A percentile compares a stretch with the other conserved stretches of the same genome.
Conservation (phyloP, 2,329 filamentous ascomycete species). For the Hortaea werneckii region DNA sequence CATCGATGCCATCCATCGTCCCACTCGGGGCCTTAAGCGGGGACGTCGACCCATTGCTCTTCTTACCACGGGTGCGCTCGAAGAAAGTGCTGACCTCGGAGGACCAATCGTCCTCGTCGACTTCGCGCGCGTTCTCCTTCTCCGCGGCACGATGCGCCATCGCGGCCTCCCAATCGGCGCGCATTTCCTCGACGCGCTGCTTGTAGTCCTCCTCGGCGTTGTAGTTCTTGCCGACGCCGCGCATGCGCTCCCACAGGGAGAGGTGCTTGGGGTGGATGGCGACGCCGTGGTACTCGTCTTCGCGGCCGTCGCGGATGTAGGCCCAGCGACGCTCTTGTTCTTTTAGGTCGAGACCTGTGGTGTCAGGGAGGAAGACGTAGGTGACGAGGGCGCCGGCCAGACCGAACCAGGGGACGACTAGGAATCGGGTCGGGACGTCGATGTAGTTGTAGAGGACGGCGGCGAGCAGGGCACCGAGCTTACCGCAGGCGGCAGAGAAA, state of each 20-base stretch:
- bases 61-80: constrained; percentile 34
- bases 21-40: too few species aligned
- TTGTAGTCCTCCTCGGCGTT: constrained; percentile 73
- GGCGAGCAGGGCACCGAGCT: constrained; percentile 76
- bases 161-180: constrained; percentile 44
- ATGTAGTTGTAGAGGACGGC: constrained; percentile 95
- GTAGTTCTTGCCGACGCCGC: constrained; percentile 71
- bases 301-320: constrained; percentile 70
- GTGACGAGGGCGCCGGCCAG: constrained; percentile 77
- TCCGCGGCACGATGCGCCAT: constrained; percentile 44
- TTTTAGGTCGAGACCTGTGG: constrained; percentile 90
- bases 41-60: background rate
- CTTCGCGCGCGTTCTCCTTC: constrained; percentile 33
- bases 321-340: constrained; percentile 92
- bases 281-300: constrained; percentile 80
- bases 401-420: constrained; percentile 92
- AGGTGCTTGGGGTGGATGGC: constrained; percentile 85
- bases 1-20: too few species aligned
- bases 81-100: constrained; percentile 45
- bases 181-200: constrained; percentile 70
- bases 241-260: constrained; percentile 74
- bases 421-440: constrained; percentile 70
- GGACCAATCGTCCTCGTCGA: constrained; percentile 38
- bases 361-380: constrained; percentile 83
- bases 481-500: constrained; percentile 84